Conservation (phyloP, 495 filamentous ascomycete genomes). For the Penicillium egyptiacum region DNA sequence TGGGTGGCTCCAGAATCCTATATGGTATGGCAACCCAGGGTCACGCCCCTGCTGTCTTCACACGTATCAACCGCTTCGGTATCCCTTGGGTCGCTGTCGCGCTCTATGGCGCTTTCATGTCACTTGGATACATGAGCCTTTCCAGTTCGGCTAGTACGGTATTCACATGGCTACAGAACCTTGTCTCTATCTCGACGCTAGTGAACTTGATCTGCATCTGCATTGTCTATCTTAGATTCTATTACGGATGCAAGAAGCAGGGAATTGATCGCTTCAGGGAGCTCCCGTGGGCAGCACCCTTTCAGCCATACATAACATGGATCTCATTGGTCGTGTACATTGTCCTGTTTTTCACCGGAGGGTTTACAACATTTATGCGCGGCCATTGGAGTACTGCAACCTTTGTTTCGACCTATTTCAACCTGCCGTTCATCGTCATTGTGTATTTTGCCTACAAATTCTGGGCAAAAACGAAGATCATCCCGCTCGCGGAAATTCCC, state of each 20-base stretch:
- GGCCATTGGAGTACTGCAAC: conserved; percentile 39
- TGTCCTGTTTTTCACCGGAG: conserved; percentile 40
- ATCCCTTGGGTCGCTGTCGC: conserved; percentile 56
- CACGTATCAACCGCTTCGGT: conserved; percentile 57
- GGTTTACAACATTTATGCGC: conserved; percentile 49
- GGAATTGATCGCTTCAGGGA: conserved; percentile 38
- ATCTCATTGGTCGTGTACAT: conserved; percentile 46
- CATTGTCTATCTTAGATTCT: conserved; percentile 56
- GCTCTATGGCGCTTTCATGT: conserved; percentile 50
- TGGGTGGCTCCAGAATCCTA: conserved; percentile 46
- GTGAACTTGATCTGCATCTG: conserved; percentile 56
- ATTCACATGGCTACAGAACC: conserved; percentile 57
- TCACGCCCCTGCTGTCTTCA: conserved; percentile 44
- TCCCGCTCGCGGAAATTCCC: conserved; percentile 50
- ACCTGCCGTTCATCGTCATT: conserved; percentile 53
- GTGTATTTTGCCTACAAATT: conserved; percentile 57
- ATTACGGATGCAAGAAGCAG: conserved; percentile 51
- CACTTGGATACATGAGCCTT: conserved; percentile 57
- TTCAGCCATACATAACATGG: conserved; percentile 55
- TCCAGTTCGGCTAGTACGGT: conserved; percentile 51
- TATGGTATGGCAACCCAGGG: conserved; percentile 45
- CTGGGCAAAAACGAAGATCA: conserved; percentile 53
- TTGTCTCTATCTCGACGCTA: conserved; percentile 54
- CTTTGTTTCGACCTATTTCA: conserved; percentile 37
- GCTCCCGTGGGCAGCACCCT: conserved; percentile 50